Evolutionary conservation across 805 yeast genomes (phyloP).

Genomic region (Cyberlindnera sargentensis): DNA sequence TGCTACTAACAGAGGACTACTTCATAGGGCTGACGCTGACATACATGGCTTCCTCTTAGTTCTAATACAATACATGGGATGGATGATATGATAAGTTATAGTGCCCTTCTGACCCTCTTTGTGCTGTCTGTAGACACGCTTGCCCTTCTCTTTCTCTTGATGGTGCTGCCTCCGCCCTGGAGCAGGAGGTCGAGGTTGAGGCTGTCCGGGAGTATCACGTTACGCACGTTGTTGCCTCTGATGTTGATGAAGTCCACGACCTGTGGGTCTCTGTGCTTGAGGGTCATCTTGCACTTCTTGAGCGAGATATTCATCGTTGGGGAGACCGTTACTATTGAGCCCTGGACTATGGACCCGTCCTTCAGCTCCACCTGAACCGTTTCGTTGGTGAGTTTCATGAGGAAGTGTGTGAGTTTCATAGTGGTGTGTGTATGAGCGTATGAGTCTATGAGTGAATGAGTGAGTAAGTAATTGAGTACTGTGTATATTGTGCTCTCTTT

Average conservation of each 20-base stretch:
- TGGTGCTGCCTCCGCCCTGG: conserved; percentile 32
- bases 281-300: conserved; percentile 72
- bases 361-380: conserved; percentile 87
- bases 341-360: conserved; percentile 82
- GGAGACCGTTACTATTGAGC: conserved; percentile 76
- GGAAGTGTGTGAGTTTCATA: conserved; percentile 66
- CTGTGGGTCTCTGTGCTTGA: conserved; percentile 62
- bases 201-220: conserved; percentile 79
- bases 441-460: no score
- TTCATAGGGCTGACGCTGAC: conserved; percentile 75
- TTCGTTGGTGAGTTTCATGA: conserved; percentile 81
- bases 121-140: conserved; percentile 1
- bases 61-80: no score
- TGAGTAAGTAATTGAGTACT: no score
- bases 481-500: no score
- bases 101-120: conserved; percentile 29
- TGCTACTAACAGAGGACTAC: conserved; percentile 45
- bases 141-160: conserved; percentile 15
- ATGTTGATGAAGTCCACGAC: conserved; percentile 72
- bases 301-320: conserved; percentile 88
- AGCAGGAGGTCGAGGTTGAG: conserved; percentile 62
- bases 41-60: conserved; percentile 21
- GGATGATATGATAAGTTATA: conserved; percentile 1
- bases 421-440: not conserved
- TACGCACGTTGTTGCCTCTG: conserved; percentile 84